A percentile compares a stretch with the other conserved stretches of the same genome.
Evolutionary conservation across 345 rosid species (phyloP).

Genomic region (Lepidium aucheri): DNA sequence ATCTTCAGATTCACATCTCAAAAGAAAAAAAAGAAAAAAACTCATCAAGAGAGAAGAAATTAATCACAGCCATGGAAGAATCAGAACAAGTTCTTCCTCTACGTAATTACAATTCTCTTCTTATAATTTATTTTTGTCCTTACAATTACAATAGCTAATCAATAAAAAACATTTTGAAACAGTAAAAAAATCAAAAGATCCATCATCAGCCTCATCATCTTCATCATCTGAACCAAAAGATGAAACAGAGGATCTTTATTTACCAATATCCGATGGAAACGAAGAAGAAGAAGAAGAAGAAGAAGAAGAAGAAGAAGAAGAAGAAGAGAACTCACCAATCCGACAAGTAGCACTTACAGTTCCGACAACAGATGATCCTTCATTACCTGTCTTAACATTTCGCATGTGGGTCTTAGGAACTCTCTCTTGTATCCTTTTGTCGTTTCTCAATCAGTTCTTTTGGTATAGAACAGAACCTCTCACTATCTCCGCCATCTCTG

Average conservation of each 20-base stretch:
- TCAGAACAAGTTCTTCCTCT: slow-evolving; percentile 30
- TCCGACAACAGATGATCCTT: slow-evolving; percentile 72
- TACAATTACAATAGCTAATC: neutral
- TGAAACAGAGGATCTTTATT: slow-evolving; percentile 14
- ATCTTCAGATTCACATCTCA: slow-evolving; percentile 4
- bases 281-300: slow-evolving; percentile 32
- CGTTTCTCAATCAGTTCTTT: slow-evolving; percentile 92
- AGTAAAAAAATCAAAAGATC: slow-evolving; percentile 16
- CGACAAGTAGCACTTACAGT: slow-evolving; percentile 90
- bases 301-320: neutral
- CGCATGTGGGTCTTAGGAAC: slow-evolving; percentile 94
- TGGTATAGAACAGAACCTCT: slow-evolving; percentile 95
- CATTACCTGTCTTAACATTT: slow-evolving; percentile 82
- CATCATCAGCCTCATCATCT: slow-evolving; percentile 6
- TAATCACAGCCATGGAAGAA: slow-evolving; percentile 27
- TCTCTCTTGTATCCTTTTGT: slow-evolving; percentile 58
- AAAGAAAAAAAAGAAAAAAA: no score
- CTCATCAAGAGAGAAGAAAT: neutral
- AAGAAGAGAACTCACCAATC: slow-evolving; percentile 73
- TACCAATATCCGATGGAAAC: neutral
- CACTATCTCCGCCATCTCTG: slow-evolving; percentile 88
- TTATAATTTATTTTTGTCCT: neutral
- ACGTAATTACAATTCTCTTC: neutral
- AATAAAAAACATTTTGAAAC: neutral
- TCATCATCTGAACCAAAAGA: slow-evolving; percentile 22